These are phyloP conservation scores for Bidens hawaiensis DNA, from an alignment of 140 eudicot species.

Conservation along the genomic window DNA sequence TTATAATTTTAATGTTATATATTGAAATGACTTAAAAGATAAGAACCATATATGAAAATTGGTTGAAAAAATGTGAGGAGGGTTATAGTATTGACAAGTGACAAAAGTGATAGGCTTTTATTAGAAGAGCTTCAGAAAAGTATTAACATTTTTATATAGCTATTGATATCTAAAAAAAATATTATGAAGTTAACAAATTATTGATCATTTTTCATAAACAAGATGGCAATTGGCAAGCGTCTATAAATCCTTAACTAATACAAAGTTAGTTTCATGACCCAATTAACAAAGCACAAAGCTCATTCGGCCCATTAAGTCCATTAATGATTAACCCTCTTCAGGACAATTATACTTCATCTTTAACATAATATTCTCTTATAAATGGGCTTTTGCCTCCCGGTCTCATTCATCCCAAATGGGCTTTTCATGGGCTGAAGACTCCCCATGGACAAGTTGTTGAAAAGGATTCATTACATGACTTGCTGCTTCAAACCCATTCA, in stretches of 20 bases:
- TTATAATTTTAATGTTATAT: no score
- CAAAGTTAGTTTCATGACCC: background rate
- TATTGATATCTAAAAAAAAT: background rate
- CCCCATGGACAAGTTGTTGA: constrained; percentile 43
- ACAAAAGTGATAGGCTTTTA: no score
- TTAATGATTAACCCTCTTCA: background rate
- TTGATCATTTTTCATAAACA: background rate
- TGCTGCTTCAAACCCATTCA: constrained; percentile 36
- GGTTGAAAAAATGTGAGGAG: no score
- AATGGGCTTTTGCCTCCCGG: background rate
- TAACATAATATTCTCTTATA: background rate
- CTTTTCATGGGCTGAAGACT: constrained; percentile 39
- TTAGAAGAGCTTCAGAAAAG: no score
- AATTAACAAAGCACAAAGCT: background rate
- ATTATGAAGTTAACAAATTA: background rate
- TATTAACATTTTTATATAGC: background rate
- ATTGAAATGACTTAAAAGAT: no score
- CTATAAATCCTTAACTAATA: background rate
- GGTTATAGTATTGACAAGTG: no score
- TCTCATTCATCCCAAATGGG: constrained; percentile 56
- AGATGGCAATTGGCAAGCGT: background rate
- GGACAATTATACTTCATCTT: background rate
- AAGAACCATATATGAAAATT: no score
- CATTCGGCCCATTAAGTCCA: background rate
- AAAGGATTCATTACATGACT: constrained; percentile 53